Evolutionary conservation across 768 basidiomycete species (phyloP).

Genomic region (Boletellus emodensis): DNA sequence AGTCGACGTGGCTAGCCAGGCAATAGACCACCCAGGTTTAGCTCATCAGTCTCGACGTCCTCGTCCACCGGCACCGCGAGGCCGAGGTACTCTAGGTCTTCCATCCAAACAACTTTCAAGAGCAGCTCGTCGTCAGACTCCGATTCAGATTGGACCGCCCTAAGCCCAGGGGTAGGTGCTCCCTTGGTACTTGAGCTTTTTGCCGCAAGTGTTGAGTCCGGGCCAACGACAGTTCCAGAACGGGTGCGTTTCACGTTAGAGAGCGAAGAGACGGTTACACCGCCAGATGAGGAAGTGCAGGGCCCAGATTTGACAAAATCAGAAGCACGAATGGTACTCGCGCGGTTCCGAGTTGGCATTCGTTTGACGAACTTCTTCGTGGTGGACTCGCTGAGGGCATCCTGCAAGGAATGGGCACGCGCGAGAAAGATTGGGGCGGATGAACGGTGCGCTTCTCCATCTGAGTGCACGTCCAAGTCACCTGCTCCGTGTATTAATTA

Average conservation of each 20-base stretch:
- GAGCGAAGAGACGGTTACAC: not conserved
- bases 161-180: not conserved
- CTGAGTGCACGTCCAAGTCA: conserved; percentile 8
- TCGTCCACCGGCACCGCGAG: conserved; percentile 1
- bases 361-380: conserved; percentile 11
- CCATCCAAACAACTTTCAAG: conserved; percentile 17
- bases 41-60: conserved; percentile 21
- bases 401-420: conserved; percentile 25
- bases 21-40: conserved; percentile 21
- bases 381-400: not conserved
- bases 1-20: conserved; percentile 3
- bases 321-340: conserved; percentile 50
- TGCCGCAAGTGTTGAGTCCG: conserved; percentile 21
- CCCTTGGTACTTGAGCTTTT: not conserved
- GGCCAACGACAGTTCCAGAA: conserved; percentile 45
- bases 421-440: not conserved
- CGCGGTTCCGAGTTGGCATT: conserved; percentile 35
- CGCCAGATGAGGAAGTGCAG: conserved; percentile 2
- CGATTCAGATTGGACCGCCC: conserved; percentile 6
- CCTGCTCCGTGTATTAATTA: conserved; percentile 14
- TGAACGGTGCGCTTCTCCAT: conserved; percentile 2
- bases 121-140: conserved; percentile 26
- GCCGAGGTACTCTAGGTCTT: conserved; percentile 24
- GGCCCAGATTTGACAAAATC: conserved; percentile 31
- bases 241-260: conserved; percentile 39